A percentile compares a stretch with the other conserved stretches of the same genome.
phyloP scores from a whole-genome alignment of 202 grass and related monocot species.

The Saccharum hybrid region DNA sequence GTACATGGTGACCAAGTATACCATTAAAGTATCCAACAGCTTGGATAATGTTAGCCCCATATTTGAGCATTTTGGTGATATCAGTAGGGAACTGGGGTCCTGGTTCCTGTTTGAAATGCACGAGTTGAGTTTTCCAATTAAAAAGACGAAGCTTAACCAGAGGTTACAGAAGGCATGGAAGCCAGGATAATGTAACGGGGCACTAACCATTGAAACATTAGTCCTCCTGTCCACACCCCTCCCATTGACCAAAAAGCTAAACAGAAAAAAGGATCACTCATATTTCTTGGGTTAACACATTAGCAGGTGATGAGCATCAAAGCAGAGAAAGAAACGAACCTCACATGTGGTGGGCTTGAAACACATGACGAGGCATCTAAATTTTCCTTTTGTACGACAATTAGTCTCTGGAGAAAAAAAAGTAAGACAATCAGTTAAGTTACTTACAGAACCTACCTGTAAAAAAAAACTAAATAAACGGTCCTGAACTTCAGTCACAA shows the following conservation, averaged over 20 bases:
- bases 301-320: conserved; percentile 28
- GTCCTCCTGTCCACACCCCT: conserved; percentile 88
- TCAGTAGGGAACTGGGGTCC: conserved; percentile 93
- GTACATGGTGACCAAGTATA: conserved; percentile 45
- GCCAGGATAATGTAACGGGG: conserved; percentile 21
- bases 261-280: conserved; percentile 29
- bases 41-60: conserved; percentile 95
- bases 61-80: conserved; percentile 98
- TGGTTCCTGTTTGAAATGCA: conserved; percentile 59
- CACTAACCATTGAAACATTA: conserved; percentile 81
- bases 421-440: conserved; percentile 18
- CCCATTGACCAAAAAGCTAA: conserved; percentile 91
- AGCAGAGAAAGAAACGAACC: conserved; percentile 56
- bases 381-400: conserved; percentile 80
- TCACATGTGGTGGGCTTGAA: conserved; percentile 72
- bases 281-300: conserved; percentile 39
- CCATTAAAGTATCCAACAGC: conserved; percentile 88
- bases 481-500: conserved; percentile 12
- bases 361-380: conserved; percentile 82
- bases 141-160: conserved; percentile 25
- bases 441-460: conserved; percentile 14
- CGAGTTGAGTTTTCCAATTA: conserved; percentile 23
- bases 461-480: conserved; percentile 18
- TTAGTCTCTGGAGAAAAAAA: conserved; percentile 62
- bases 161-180: conserved; percentile 29